Evolutionary conservation across 2,329 filamentous ascomycete genomes (phyloP), one percentile per base, ranked within the genome.

Genomic region (Fusarium sp.): DNA sequence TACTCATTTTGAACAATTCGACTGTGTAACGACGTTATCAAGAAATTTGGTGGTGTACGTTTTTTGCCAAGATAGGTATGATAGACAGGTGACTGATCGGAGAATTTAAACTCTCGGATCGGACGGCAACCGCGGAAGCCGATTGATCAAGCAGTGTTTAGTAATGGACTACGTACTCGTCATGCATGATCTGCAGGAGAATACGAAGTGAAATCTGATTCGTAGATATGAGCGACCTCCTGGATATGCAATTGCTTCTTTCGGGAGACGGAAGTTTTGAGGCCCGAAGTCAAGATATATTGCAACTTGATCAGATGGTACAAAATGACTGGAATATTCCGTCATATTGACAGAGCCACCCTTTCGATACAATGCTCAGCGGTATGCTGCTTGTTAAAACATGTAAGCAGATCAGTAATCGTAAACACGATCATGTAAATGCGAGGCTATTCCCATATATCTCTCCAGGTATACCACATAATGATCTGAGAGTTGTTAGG

Each of bases 71-170:
- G 45, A 25, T 13, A 28, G 12, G 28, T 16, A 26, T 14, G 19
- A 19, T 16, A 28, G 11, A 14, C 10, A 11, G 18, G 18, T 26
- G n/a, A 34, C 16, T 18, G 51, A 45, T 23, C 49, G 28, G 44
- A 43, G 28, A 59, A 54, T 63, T 70, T 71, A 62, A 55, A 51
- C 28, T 58, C 54, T 62, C 60, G 56, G 69, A 30, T 50, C 37
- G 13, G 34, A 48, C 56, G 64, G 64, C 64, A 18, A 41, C 67
- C 58, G 62, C 53, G 63, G 67, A 70, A 25, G 28, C 67, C 67
- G 62, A 23, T 54, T 43, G 43, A 39, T 41, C 14, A n/a, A 28
- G 18, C 25, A 21, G 13, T 44, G 57, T 42, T 65, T 65, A 65
- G 60, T 65, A 43, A 65, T 66, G 23, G 14, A 23, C 46, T 65